These are phyloP conservation scores for Colletotrichum lini DNA, from an alignment of 2,329 filamentous ascomycete genomes.

Conservation along the genomic window DNA sequence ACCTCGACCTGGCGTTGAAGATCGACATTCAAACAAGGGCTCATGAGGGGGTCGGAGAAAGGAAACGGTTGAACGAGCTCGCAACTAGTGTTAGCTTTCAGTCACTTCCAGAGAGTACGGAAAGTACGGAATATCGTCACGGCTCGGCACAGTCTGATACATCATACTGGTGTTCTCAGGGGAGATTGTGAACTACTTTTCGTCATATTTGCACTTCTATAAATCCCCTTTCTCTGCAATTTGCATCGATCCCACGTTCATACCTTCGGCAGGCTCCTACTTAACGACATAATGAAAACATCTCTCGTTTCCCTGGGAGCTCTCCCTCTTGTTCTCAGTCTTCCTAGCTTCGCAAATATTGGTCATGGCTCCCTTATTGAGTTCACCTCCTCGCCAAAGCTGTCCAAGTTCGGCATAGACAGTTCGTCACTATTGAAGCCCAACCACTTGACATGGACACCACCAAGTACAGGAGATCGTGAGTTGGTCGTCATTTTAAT, in stretches of 20 bases:
- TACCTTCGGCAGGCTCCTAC: too few species aligned
- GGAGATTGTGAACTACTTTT: too few species aligned
- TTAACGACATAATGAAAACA: not conserved
- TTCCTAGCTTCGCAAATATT: not conserved
- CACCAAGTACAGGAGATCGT: slow-evolving; percentile 13
- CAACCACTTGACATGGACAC: slow-evolving; percentile 16
- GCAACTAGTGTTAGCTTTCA: not conserved
- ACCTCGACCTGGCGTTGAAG: not conserved
- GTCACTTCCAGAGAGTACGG: not conserved
- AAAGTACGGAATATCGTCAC: not conserved
- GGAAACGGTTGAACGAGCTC: not conserved
- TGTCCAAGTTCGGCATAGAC: not conserved
- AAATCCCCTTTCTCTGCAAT: too few species aligned
- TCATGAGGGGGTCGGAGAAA: not conserved
- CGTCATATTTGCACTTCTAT: too few species aligned
- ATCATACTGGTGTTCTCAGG: not conserved
- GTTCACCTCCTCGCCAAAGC: not conserved
- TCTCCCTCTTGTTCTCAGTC: not conserved
- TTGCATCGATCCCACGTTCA: too few species aligned
- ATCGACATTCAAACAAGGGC: not conserved
- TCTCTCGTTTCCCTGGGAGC: not conserved
- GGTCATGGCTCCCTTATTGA: not conserved
- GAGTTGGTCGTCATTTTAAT: too few species aligned
- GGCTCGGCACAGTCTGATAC: not conserved
- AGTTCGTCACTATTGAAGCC: not conserved